Base-by-base conservation (phyloP, 192 early-diverging fungal species). In the Ramicandelaber brevisporus region DNA sequence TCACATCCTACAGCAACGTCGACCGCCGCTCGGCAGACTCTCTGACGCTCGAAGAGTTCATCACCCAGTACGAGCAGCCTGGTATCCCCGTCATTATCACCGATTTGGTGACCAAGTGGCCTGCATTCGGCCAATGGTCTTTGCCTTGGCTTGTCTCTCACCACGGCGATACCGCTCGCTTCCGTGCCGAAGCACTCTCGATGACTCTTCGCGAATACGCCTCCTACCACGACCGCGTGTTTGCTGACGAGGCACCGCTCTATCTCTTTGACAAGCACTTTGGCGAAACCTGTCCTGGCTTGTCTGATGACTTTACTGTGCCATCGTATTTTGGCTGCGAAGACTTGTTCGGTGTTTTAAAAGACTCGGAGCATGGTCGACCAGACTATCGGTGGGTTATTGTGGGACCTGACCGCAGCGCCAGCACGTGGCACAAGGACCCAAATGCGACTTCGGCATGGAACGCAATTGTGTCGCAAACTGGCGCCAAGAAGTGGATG, bases 351-450 rank as follows among this genome's bases (percentile, higher is more conserved):
- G 34, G 31, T 16, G 38, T 70, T 21, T 39, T 76, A 26, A 53
- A 50, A 2, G 46, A 58, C 6, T 31, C 30, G 4, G 14, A 15
- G n/a, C 3, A 5, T 4, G 33, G 15, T 25, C 33, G 70, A 10
- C 73, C 73, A 6, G 70, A 74, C 40, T 70, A 65, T 27, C 39
- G 63, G 14, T 77, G 73, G 73, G 15, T 77, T 5, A 72, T 77
- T 27, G 45, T 73, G 5, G 70, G 73, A 5, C 73, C 73, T 27
- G 37, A 49, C 15, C 41, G 70, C 21, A 60, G 58, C 26, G 73
- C 68, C 11, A 57, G 51, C 17, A 68, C 65, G 7, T 74, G 72
- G 36, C 73, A 77, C 37, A 57, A 75, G 26, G 73, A 77, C 34
- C 73, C 73, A 6, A 77, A 77, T 46, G 49, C 59, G 1, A 77